Conservation (phyloP, 1,139 yeast genomes). For the Spathaspora sp. region DNA sequence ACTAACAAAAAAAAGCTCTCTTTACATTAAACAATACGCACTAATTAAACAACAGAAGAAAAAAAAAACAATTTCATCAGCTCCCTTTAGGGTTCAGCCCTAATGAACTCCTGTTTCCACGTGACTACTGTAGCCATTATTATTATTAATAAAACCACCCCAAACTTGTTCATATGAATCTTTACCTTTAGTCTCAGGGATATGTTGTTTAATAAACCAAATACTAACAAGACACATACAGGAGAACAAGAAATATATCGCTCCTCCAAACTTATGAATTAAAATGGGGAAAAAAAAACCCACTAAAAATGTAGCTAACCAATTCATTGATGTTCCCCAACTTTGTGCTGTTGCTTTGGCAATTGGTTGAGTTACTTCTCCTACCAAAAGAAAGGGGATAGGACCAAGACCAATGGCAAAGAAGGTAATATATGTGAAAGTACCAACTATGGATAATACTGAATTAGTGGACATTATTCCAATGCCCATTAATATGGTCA, state of each 20-base stretch:
- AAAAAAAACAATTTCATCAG: not conserved
- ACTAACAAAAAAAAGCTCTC: conserved; percentile 2
- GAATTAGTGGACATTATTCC: conserved; percentile 59
- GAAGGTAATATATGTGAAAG: conserved; percentile 71
- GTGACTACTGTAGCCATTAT: conserved; percentile 2
- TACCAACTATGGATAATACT: conserved; percentile 58
- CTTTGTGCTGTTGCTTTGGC: conserved; percentile 90
- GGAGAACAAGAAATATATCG: conserved; percentile 76
- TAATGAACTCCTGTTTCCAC: conserved; percentile 1
- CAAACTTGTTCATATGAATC: conserved; percentile 60
- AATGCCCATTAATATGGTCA: conserved; percentile 61
- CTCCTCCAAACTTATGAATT: conserved; percentile 66
- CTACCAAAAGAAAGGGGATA: conserved; percentile 84
- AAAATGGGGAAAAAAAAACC: conserved; percentile 81
- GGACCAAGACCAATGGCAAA: conserved; percentile 96
- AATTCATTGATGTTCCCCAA: conserved; percentile 86
- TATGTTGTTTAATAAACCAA: conserved; percentile 41
- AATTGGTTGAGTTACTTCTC: conserved; percentile 79
- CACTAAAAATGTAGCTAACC: conserved; percentile 84
- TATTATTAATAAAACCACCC: conserved; percentile 20
- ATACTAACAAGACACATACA: conserved; percentile 50
- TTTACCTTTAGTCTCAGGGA: conserved; percentile 84
- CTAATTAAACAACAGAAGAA: not conserved
- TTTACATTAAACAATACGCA: not conserved
- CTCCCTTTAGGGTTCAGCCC: conserved; percentile 13